Evolutionary conservation across 352 stramenopile genomes (phyloP).

Genomic region (Globisporangium echinulatum): DNA sequence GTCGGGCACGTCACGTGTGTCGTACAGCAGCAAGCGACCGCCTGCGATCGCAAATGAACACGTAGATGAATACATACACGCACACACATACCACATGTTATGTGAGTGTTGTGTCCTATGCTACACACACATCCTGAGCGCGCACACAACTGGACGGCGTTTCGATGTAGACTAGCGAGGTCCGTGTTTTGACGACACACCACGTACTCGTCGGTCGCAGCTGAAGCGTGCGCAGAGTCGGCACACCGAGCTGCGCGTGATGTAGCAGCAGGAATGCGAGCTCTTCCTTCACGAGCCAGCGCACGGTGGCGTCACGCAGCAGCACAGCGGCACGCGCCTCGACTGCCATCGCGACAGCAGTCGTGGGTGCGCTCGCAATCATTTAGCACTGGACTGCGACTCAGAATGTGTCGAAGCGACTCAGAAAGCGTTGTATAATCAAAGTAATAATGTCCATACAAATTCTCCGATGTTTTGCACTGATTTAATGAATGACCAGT

Average conservation of each 20-base stretch:
- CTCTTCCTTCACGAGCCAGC: conserved; percentile 85
- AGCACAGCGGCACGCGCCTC: conserved; percentile 29
- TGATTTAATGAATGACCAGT: no score
- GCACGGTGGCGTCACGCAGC: conserved; percentile 35
- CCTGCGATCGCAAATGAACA: conserved; percentile 21
- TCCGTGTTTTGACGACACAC: background rate
- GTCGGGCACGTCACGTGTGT: conserved; percentile 47
- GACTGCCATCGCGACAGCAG: background rate
- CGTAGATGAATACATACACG: background rate
- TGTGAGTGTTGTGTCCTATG: no score
- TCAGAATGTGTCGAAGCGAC: no score
- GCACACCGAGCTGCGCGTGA: conserved; percentile 32
- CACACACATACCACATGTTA: background rate
- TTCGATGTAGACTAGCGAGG: background rate
- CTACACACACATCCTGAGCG: no score
- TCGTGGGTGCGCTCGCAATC: no score
- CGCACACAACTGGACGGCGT: no score
- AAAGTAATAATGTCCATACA: no score
- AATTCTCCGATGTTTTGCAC: no score
- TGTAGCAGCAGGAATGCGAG: conserved; percentile 67
- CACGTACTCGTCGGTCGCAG: conserved; percentile 52
- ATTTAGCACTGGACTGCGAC: no score
- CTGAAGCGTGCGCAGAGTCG: conserved; percentile 35
- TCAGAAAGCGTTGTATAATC: no score
- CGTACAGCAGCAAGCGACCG: conserved; percentile 66